phyloP scores from a whole-genome alignment of 2,329 filamentous ascomycete species.

The Tolypocladium ovalisporum region DNA sequence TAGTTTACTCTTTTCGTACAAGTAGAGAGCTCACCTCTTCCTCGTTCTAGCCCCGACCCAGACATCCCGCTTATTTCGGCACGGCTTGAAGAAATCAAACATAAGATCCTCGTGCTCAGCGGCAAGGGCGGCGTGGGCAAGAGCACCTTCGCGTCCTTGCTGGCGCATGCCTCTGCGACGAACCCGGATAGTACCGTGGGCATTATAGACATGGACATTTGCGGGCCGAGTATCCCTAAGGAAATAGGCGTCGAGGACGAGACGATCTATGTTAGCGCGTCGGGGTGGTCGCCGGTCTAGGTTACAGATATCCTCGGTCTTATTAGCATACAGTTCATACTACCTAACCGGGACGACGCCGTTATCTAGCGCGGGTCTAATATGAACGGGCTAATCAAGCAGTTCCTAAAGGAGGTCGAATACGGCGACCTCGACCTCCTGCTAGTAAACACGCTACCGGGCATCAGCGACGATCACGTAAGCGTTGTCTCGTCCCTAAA shows the following conservation, averaged over 20 bases:
- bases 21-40: too few species aligned
- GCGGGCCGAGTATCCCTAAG: slow-evolving; percentile 90
- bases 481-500: slow-evolving; percentile 87
- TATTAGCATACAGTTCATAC: slow-evolving; percentile 98
- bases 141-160: slow-evolving; percentile 80
- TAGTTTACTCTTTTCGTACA: too few species aligned
- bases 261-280: slow-evolving; percentile 80
- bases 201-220: slow-evolving; percentile 97
- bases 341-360: slow-evolving; percentile 85
- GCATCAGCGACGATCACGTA: slow-evolving; percentile 90
- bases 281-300: slow-evolving; percentile 93
- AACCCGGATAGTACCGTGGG: slow-evolving; percentile 73
- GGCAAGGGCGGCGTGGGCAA: slow-evolving; percentile 97
- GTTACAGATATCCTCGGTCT: slow-evolving; percentile 87
- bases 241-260: slow-evolving; percentile 97
- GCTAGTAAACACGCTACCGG: slow-evolving; percentile 89
- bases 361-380: slow-evolving; percentile 97
- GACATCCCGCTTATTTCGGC: slow-evolving; percentile 83
- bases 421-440: slow-evolving; percentile 94
- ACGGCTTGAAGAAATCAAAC: slow-evolving; percentile 68
- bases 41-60: slow-evolving; percentile 87
- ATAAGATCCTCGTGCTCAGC: slow-evolving; percentile 86
- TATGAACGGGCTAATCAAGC: slow-evolving; percentile 97
- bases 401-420: slow-evolving; percentile 94
- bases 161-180: slow-evolving; percentile 79